These are phyloP conservation scores for Cyathus striatus DNA, from an alignment of 768 basidiomycete species.

Conservation along the genomic window DNA sequence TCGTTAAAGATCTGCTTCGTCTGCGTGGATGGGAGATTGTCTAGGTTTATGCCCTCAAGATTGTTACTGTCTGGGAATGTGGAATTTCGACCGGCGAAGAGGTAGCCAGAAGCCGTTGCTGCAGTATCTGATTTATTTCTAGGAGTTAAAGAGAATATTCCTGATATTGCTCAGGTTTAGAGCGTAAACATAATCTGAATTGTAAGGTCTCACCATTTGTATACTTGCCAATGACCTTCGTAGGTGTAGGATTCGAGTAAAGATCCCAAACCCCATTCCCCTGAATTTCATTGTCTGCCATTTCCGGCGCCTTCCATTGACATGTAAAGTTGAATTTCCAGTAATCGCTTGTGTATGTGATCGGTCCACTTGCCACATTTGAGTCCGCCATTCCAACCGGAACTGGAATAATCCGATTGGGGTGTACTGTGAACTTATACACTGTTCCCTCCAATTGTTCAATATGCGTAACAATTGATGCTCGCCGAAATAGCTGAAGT, in stretches of 20 bases:
- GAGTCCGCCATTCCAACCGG: no score
- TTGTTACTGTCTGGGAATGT: conserved; percentile 1
- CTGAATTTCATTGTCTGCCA: neutral
- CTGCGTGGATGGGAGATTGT: conserved; percentile 3
- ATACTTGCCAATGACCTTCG: no score
- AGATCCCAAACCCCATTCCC: neutral
- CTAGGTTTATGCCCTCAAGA: conserved; percentile 2
- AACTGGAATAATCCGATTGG: no score
- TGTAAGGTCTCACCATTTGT: no score
- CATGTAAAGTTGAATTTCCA: neutral
- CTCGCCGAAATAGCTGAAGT: neutral
- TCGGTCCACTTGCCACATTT: neutral
- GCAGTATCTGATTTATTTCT: no score
- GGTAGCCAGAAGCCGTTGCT: no score
- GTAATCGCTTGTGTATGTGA: neutral
- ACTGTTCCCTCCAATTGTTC: neutral
- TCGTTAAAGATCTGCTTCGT: neutral
- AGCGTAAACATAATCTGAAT: no score
- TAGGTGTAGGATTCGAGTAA: neutral
- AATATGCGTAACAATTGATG: neutral
- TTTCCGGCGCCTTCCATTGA: neutral
- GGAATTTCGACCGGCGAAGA: conserved; percentile 4
- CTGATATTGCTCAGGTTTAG: no score
- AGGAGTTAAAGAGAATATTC: no score
- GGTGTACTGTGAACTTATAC: neutral